Percentiles rank a stretch among this genome's conserved stretches.
These are phyloP conservation scores for Trichocomaceae sp. DNA, from an alignment of 2,329 filamentous ascomycete species.

Conservation along the genomic window DNA sequence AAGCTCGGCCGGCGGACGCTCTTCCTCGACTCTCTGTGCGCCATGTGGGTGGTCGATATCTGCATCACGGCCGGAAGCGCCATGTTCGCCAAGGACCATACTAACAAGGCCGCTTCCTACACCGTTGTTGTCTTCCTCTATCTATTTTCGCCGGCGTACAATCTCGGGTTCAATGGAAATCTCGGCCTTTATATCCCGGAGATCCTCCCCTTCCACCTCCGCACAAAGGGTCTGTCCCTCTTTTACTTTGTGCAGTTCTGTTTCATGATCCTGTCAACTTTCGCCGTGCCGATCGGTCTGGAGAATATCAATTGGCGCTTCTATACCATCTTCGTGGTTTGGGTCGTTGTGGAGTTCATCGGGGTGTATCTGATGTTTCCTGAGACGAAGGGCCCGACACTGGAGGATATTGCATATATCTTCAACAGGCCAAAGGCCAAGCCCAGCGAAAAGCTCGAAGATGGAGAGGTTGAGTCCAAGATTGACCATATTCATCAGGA, in stretches of 20 bases:
- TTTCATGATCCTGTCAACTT: constrained; percentile 3
- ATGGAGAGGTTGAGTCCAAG: background rate
- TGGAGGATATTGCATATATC: constrained; percentile 64
- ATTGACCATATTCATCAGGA: background rate
- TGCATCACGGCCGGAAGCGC: constrained; percentile 29
- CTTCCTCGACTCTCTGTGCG: constrained; percentile 43
- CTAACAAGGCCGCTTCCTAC: constrained; percentile 13
- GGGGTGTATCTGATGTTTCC: constrained; percentile 37
- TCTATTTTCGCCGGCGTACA: constrained; percentile 25
- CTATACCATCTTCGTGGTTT: constrained; percentile 14
- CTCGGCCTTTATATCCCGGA: constrained; percentile 23
- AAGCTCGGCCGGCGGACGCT: constrained; percentile 51
- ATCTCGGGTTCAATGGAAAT: constrained; percentile 24
- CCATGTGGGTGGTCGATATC: constrained; percentile 40
- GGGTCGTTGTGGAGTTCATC: constrained; percentile 26
- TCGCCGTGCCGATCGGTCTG: constrained; percentile 47
- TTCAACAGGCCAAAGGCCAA: constrained; percentile 58
- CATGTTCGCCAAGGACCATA: constrained; percentile 1
- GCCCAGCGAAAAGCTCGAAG: background rate
- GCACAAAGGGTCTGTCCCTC: constrained; percentile 29
- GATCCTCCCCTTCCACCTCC: constrained; percentile 32
- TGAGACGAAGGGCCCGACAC: constrained; percentile 64
- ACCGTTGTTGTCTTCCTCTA: constrained; percentile 20
- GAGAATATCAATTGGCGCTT: constrained; percentile 1
- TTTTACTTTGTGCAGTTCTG: constrained; percentile 19